Evolutionary conservation across 192 early-diverging fungal genomes (phyloP), one percentile per base, ranked within the genome.

Genomic region (Helicostylum pulchrum): DNA sequence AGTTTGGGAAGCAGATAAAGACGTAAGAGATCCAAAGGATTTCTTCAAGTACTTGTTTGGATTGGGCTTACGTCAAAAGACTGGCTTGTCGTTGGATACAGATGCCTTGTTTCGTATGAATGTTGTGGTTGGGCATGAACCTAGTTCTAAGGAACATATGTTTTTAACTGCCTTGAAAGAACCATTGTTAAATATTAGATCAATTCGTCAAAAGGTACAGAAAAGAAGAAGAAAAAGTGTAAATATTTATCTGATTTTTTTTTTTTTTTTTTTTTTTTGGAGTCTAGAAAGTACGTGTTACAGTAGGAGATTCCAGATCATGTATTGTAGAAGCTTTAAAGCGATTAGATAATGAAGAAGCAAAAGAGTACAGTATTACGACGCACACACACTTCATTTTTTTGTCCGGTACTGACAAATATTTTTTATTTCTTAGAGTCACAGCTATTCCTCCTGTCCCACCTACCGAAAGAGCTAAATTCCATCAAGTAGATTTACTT

Each of bases 81-180:
- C 72, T 10, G 72, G 75, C 1, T 51, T 82, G 44, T 65, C 79
- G 48, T 68, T 79, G 49, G 59, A 77, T 39, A 19, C 34, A 6
- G 54, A 62, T 12, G 75, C 73, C 51, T 73, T 77, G 20, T 77
- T 87, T 23, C 72, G 68, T 39, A 73, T 89, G 52, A 80, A 71
- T 7, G 64, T 87, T 2, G 72, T 77, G 0, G 73, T 84, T 12
- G 73, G 76, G 9, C 87, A 91, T 54, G 64, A 62, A 0, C 78
- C 79, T 31, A 80, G 86, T 0, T 73, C 72, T 17, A 67, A 70
- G 5, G 89, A 89, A 39, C 88, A 85, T 62, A 65, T 79, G 20
- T 89, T 88, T 50, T 74, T 91, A 53, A 79, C 81, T 12, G 71
- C 58, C 10, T 77, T 86, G 49, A 76, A 81, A 15, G 77, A 83